Evolutionary conservation across 495 filamentous ascomycete species (phyloP), one percentile per base, ranked within the genome.

Genomic region (Talaromyces ruber): DNA sequence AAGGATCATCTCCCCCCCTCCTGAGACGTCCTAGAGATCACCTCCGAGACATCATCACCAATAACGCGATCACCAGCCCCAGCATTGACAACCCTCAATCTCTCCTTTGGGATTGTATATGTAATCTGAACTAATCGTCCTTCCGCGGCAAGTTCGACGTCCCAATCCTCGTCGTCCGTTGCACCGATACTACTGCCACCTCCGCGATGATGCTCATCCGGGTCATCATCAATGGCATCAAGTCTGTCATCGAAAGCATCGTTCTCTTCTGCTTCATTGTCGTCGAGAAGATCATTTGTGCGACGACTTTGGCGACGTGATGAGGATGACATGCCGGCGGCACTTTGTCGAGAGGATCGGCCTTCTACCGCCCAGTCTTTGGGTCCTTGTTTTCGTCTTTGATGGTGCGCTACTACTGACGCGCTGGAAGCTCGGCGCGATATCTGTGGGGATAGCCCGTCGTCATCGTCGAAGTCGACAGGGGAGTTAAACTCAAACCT

Each of bases 21-120:
- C 51, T 54, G 21, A 30, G 59, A 60, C 25, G 22, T 39, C 12
- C 28, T 47, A 26, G 34, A 59, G 9, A 45, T 45, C 18, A 54
- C 51, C 18, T 54, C 51, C 22, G 51, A 54, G 11, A 55, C 29
- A 62, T 55, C 37, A 34, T 62, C 60, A 3, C 28, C 60, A 57
- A 37, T 56, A 28, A 55, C 60, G 2, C 53, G 29, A 47, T 79
- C 74, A 0, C 66, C 60, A 1, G 71, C 72, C 0, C 72, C 69
- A 11, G 74, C 84, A 75, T 98, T 98, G 8, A 97, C 92, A 12
- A 98, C 91, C 56, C 93, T 79, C 65, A 98, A 70, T 70, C 81
- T 84, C 75, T 92, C 88, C 71, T 85, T 88, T 54, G 93, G 93
- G 61, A 96, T 90, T 1, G 92, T 96, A 72, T 95, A 98, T 78